Conservation (phyloP, 1,284 basidiomycete species). For the Cryptococcus sp. region DNA sequence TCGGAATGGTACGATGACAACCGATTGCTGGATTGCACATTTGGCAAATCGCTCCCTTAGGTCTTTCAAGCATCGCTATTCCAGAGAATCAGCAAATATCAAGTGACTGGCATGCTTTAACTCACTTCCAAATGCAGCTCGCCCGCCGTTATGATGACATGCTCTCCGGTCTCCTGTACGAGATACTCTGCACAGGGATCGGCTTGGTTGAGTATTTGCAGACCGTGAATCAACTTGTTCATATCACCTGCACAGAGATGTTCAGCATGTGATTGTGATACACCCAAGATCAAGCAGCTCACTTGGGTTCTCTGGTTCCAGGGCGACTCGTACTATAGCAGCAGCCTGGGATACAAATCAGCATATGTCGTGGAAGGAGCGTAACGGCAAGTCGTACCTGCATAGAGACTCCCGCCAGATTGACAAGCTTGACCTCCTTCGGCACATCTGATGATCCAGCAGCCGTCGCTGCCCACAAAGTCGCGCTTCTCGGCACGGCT, state of each 20-base stretch:
- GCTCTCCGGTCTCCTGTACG: conserved; percentile 95
- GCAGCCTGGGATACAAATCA: conserved; percentile 59
- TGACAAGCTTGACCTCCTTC: conserved; percentile 65
- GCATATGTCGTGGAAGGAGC: not conserved
- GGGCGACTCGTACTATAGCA: conserved; percentile 92
- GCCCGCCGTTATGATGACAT: conserved; percentile 94
- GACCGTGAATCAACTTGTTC: conserved; percentile 82
- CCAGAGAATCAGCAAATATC: conserved; percentile 2
- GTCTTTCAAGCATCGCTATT: conserved; percentile 89
- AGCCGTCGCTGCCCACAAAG: conserved; percentile 71
- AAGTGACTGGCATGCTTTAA: not conserved
- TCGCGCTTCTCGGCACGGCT: conserved; percentile 86
- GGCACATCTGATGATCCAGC: conserved; percentile 36
- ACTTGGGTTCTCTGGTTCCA: conserved; percentile 81
- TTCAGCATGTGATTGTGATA: not conserved
- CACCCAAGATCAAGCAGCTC: conserved; percentile 16
- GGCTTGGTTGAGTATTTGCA: conserved; percentile 88
- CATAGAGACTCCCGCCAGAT: conserved; percentile 75
- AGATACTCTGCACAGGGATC: conserved; percentile 98
- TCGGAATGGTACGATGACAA: conserved; percentile 96
- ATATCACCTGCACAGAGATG: conserved; percentile 66
- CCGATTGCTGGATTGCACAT: conserved; percentile 87
- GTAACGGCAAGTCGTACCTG: conserved; percentile 58
- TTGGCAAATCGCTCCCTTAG: conserved; percentile 91
- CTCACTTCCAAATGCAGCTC: conserved; percentile 91